Evolutionary conservation across 768 basidiomycete species (phyloP), one percentile per base, ranked within the genome.

Genomic region (Suillus subaureus): DNA sequence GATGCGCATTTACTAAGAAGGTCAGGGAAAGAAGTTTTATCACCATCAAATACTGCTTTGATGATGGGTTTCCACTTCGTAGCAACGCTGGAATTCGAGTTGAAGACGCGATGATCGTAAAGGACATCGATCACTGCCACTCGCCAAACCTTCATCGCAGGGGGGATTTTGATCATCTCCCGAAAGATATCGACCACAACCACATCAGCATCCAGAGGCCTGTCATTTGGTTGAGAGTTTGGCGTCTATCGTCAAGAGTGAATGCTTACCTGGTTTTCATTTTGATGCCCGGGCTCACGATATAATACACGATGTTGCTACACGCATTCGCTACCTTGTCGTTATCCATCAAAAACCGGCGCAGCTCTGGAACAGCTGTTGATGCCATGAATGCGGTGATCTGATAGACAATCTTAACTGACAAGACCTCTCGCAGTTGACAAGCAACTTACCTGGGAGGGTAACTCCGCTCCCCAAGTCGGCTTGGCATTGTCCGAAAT

Each of bases 101-200:
- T 92, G 82, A 99, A 99, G 69, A 99, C 85, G 55, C 94, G 85
- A 69, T 85, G 87, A 75, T 99, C 97, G 70, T 87, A 89, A 66
- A 99, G 82, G 1, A 92, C 84, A 49, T 99, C 97, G 1, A 82
- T 76, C 15, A 99, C 88, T 12, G 89, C 88, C 0, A 85, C 79
- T 61, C 89, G 84, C 97, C 97, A 99, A 8, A 91, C 85, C 73
- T 94, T 97, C 66, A 91, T 76, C 4, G 93, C 87, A 6, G 86
- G 82, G 9, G 92, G 89, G 61, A 96, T 84, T 65, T 83, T 87
- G 5, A 92, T 84, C 86, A 98, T 89, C 73, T 94, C 94, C 40
- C 82, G 76, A 23, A 98, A 78, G 11, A 96, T 88, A 3, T 85
- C 80, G 6, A 95, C 79, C 9, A 93, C 81, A 6, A 81, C 79